Percentiles rank a stretch among this genome's conserved stretches.
phyloP scores from a whole-genome alignment of 2,329 filamentous ascomycete genomes.

The Penicillium sp. region DNA sequence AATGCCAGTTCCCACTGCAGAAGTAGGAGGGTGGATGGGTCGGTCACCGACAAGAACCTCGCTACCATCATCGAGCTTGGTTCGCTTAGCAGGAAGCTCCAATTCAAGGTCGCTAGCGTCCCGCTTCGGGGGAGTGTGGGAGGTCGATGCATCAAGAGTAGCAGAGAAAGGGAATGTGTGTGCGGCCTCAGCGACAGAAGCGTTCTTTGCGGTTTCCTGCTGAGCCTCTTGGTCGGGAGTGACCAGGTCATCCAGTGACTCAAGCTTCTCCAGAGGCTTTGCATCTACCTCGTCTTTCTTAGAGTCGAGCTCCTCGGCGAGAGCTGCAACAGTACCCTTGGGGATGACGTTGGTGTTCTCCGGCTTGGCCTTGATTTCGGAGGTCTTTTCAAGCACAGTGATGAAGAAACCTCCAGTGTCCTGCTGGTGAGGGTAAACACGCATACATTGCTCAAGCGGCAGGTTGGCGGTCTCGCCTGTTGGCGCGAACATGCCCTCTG shows the following conservation, averaged over 20 bases:
- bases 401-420: constrained; percentile 99
- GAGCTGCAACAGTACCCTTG: constrained; percentile 41
- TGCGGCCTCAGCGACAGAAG: constrained; percentile 35
- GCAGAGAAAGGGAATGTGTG: constrained; percentile 36
- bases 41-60: constrained; percentile 41
- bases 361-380: constrained; percentile 75
- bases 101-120: constrained; percentile 36
- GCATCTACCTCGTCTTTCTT: constrained; percentile 30
- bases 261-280: constrained; percentile 38
- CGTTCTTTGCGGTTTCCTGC: constrained; percentile 35
- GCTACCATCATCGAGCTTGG: constrained; percentile 42
- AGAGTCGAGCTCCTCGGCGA: constrained; percentile 37
- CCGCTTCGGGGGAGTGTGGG: constrained; percentile 33
- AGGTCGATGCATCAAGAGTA: constrained; percentile 25
- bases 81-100: constrained; percentile 44
- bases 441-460: constrained; percentile 85
- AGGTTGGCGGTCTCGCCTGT: constrained; percentile 58
- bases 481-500: constrained; percentile 80
- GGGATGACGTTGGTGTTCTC: constrained; percentile 53
- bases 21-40: constrained; percentile 35
- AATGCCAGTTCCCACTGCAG: constrained; percentile 24
- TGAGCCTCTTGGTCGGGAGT: constrained; percentile 30
- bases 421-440: constrained; percentile 91
- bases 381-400: constrained; percentile 85
- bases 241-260: constrained; percentile 43